Base-by-base conservation (phyloP, 495 filamentous ascomycete species). In the Beverwykella pulmonaria region DNA sequence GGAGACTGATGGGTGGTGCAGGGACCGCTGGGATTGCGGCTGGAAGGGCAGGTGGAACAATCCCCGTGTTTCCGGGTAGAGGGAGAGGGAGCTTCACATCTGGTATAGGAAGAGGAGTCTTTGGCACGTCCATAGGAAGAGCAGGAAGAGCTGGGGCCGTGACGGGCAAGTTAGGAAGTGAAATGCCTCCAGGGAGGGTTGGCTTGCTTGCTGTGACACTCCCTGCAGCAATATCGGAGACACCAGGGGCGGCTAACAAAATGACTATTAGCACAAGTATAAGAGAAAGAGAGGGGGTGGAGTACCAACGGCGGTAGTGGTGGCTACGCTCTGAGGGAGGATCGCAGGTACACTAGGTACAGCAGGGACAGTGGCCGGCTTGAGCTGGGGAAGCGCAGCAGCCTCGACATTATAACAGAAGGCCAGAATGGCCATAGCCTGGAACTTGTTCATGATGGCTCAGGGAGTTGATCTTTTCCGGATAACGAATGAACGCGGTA, bases 351-450 rank as follows among this genome's bases (percentile, higher is more conserved):
- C 26, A 20, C 25, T 8, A 17, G 29, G 25, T 9, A 19, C 7
- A 15, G 53, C 7, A 9, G 53, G 9, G 19, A 30, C 22, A 46
- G 44, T 44, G 15, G 39, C 39, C 9, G 39, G 39, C 17, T 27
- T 53, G 22, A 57, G 1, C 30, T 60, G 57, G 0, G 65, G 65
- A 10, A 61, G 49, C 8, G 59, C 65, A 36, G 53, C 57, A 1
- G 58, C 57, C n/a, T 57, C 14, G 7, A 32, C 52, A 5, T 15
- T 10, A 39, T 34, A 26, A 26, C 52, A 53, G 15, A 68, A 57
- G 34, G 58, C 53, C 57, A 68, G 14, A 27, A 56, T 46, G 50
- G 53, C 50, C 36, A 68, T 23, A 49, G 58, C 65, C 46, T 44
- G 2, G 8, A 12, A 10, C 17, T 44, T 9, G 39, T 44, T 12